These are phyloP conservation scores for Capronia coronata DNA, from an alignment of 2,329 filamentous ascomycete genomes.

Conservation along the genomic window DNA sequence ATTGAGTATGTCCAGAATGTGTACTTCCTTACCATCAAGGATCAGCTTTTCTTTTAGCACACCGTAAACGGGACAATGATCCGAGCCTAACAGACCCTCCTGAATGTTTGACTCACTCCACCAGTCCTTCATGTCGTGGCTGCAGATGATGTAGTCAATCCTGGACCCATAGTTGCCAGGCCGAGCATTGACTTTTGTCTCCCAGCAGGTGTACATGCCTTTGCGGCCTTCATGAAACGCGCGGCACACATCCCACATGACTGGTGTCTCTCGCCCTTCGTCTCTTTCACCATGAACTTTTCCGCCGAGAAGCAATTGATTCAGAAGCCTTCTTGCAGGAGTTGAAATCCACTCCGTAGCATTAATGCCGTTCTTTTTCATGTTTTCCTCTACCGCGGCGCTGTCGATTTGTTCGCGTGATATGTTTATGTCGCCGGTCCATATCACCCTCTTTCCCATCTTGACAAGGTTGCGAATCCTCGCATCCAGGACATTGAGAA, in stretches of 20 bases:
- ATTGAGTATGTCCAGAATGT: constrained; percentile 71
- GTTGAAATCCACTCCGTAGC: constrained; percentile 65
- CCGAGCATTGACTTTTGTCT: constrained; percentile 89
- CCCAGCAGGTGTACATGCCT: constrained; percentile 98
- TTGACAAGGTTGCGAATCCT: constrained; percentile 76
- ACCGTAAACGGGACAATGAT: constrained; percentile 91
- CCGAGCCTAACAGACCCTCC: constrained; percentile 85
- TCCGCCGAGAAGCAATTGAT: constrained; percentile 73
- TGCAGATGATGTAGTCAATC: constrained; percentile 91
- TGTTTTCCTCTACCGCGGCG: constrained; percentile 63
- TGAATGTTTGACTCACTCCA: constrained; percentile 79
- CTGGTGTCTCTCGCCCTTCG: constrained; percentile 60
- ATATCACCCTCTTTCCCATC: constrained; percentile 74
- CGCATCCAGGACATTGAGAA: constrained; percentile 71
- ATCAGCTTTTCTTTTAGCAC: constrained; percentile 59
- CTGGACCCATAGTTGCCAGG: constrained; percentile 87
- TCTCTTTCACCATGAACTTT: constrained; percentile 62
- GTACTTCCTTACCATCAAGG: constrained; percentile 43
- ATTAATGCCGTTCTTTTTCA: constrained; percentile 63
- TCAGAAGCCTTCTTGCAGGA: constrained; percentile 71
- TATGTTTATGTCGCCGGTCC: constrained; percentile 87
- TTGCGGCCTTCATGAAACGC: constrained; percentile 69
- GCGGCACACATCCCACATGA: constrained; percentile 78
- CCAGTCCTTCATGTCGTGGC: constrained; percentile 70
- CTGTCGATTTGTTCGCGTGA: constrained; percentile 63